phyloP scores from a whole-genome alignment of 768 basidiomycete species.

The Zangia roseola region DNA sequence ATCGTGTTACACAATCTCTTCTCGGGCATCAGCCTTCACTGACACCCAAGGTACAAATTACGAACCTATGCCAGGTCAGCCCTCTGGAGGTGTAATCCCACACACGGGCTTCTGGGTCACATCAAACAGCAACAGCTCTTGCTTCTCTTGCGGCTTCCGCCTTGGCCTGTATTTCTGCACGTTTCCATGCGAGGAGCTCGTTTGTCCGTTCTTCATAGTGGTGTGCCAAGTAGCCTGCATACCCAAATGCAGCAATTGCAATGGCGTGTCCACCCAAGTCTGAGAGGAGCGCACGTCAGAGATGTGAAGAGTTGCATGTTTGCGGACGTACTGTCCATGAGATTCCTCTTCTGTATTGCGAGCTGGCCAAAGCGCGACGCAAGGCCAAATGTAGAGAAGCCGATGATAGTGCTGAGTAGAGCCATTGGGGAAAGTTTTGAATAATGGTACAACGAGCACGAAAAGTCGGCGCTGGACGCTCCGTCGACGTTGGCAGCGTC shows the following conservation, averaged over 20 bases:
- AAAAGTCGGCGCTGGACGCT: too few species aligned
- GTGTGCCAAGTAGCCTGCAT: constrained; percentile 73
- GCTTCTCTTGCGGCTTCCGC: constrained; percentile 25
- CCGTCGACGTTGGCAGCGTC: background rate
- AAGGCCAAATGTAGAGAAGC: constrained; percentile 81
- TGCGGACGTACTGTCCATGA: constrained; percentile 70
- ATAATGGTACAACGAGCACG: too few species aligned
- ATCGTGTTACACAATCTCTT: constrained; percentile 9
- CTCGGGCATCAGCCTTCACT: constrained; percentile 7
- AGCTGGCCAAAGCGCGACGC: constrained; percentile 84
- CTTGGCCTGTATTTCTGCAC: constrained; percentile 55
- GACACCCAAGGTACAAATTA: constrained; percentile 4
- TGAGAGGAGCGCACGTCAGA: constrained; percentile 28
- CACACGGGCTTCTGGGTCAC: constrained; percentile 1
- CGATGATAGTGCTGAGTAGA: constrained; percentile 66
- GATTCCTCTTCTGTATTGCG: constrained; percentile 75
- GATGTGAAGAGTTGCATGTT: background rate
- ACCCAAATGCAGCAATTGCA: constrained; percentile 69
- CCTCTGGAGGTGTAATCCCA: background rate
- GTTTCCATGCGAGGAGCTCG: constrained; percentile 62
- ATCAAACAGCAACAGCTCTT: constrained; percentile 20
- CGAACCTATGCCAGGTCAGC: constrained; percentile 21
- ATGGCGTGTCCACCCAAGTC: constrained; percentile 72
- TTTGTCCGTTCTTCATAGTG: constrained; percentile 62
- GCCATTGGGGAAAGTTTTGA: constrained; percentile 43